Evolutionary conservation across 2,329 filamentous ascomycete species (phyloP).

Genomic region (Aspergillus fructus): DNA sequence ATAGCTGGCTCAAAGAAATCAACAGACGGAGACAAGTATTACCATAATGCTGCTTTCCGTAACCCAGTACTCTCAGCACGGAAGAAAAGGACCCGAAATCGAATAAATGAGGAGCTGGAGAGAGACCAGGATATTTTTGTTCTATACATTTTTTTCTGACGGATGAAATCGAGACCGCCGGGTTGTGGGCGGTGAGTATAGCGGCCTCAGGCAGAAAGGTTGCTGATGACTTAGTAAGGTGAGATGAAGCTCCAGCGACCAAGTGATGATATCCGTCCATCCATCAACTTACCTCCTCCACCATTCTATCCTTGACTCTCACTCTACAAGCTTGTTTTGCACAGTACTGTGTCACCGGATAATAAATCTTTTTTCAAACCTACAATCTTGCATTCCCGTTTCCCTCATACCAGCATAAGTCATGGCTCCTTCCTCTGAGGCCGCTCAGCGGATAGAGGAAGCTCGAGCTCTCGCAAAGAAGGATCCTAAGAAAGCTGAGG

Average conservation of each 20-base stretch:
- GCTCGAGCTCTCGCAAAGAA: conserved; percentile 80
- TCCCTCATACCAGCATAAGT: conserved; percentile 19
- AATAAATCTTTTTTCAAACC: conserved; percentile 12
- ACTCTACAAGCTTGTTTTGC: background rate
- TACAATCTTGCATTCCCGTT: conserved; percentile 1
- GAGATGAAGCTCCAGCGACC: conserved; percentile 17
- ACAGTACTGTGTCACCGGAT: background rate
- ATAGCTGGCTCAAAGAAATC: conserved; percentile 9
- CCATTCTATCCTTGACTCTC: conserved; percentile 7
- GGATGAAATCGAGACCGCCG: conserved; percentile 27
- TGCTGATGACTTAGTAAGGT: conserved; percentile 4
- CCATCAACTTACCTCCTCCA: conserved; percentile 6
- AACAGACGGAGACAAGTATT: conserved; percentile 12
- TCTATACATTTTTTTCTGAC: conserved; percentile 29
- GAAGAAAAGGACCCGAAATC: conserved; percentile 13
- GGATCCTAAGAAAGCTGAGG: conserved; percentile 79
- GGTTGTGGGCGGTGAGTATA: conserved; percentile 31
- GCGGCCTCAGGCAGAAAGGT: conserved; percentile 18
- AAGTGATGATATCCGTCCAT: conserved; percentile 23
- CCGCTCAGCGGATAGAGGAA: conserved; percentile 73
- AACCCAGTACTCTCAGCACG: conserved; percentile 11
- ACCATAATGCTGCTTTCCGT: conserved; percentile 29
- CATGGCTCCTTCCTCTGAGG: conserved; percentile 53
- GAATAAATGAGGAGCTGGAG: conserved; percentile 2
- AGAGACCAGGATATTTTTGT: conserved; percentile 7